Evolutionary conservation across 495 filamentous ascomycete genomes (phyloP).

Genomic region (Aspergillus nanangensis): DNA sequence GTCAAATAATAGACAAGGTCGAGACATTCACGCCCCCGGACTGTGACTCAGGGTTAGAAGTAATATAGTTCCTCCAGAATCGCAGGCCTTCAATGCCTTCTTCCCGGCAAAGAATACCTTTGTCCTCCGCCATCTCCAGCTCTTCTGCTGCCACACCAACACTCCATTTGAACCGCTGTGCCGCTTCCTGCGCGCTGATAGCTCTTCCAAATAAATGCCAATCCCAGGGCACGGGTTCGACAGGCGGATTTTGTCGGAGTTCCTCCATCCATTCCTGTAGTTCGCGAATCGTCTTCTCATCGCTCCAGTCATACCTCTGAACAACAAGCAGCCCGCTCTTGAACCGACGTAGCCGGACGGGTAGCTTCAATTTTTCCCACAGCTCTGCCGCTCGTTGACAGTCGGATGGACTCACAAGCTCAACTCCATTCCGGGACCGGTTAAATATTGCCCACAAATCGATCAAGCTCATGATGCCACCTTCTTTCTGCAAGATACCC

Average conservation of each 20-base stretch:
- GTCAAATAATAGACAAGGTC: slow-evolving; percentile 10
- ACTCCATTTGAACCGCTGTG: slow-evolving; percentile 94
- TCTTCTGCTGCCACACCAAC: slow-evolving; percentile 96
- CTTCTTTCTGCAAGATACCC: slow-evolving; percentile 76
- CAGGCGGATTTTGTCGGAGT: slow-evolving; percentile 59
- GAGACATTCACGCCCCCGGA: slow-evolving; percentile 7
- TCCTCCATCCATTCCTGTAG: slow-evolving; percentile 74
- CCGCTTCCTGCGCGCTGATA: slow-evolving; percentile 84
- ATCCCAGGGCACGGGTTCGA: slow-evolving; percentile 66
- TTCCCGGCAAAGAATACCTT: slow-evolving; percentile 76
- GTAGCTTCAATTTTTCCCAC: slow-evolving; percentile 85
- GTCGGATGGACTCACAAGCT: slow-evolving; percentile 86
- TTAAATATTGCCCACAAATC: slow-evolving; percentile 98
- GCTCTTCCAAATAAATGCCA: slow-evolving; percentile 74
- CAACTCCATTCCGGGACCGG: slow-evolving; percentile 88
- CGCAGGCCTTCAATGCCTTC: slow-evolving; percentile 76
- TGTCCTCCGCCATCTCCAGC: slow-evolving; percentile 93
- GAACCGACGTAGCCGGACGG: slow-evolving; percentile 82
- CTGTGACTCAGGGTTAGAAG: slow-evolving; percentile 2
- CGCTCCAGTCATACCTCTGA: slow-evolving; percentile 81
- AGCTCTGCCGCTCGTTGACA: slow-evolving; percentile 83
- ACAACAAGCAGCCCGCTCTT: slow-evolving; percentile 90
- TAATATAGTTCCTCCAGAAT: slow-evolving; percentile 74
- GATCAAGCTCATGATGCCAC: slow-evolving; percentile 90
- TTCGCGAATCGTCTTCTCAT: slow-evolving; percentile 79